Base-by-base conservation (phyloP, 2,329 filamentous ascomycete species). In the Dothideomycetes sp. region DNA sequence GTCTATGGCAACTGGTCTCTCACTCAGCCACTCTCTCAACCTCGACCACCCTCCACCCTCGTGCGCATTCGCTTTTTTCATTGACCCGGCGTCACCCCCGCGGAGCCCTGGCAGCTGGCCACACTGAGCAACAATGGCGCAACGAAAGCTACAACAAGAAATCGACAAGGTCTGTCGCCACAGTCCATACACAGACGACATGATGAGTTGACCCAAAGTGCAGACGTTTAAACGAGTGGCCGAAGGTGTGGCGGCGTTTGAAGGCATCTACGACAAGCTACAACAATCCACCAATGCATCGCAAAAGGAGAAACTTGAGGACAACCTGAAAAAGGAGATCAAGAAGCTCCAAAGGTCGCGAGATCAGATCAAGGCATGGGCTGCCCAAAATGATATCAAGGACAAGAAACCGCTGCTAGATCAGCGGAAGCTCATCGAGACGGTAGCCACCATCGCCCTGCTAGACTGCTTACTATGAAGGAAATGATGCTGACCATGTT, bases 281-380 rank as follows among this genome's bases (percentile, higher is more conserved):
- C 84, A 89, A 57, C 80, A 88, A 53, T 87, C 87, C 39, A 84
- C 79, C 57, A 96, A 95, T 68, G 78, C 83, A 42, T 86, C 91
- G 47, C 91, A 96, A 66, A 94, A 95, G 63, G 91, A 96, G 67
- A 98, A 96, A 70, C 78, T 94, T 37, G 91, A 98, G 64, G 91
- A 98, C 67, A 86, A 91, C 61, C 74, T 98, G 53, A 98, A 98
- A 71, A 86, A 91, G 61, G 91, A 98, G 69, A 96, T 96, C 76
- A 98, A 98, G 80, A 98, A 98, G 74, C 79, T 98, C 43, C 91
- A 98, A 66, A 78, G 91, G 56, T 81, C 91, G 64, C 83, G 91
- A 58, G 91, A 98, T 64, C 91, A 96, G 71, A 96, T 98, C 71
- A 98, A 98, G 71, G 93, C 89, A 74, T 98, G 91, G 91, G 88